Evolutionary conservation across 371 early-diverging fungal genomes (phyloP), one percentile per base, ranked within the genome.

Genomic region (Blastocladiella emersonii): DNA sequence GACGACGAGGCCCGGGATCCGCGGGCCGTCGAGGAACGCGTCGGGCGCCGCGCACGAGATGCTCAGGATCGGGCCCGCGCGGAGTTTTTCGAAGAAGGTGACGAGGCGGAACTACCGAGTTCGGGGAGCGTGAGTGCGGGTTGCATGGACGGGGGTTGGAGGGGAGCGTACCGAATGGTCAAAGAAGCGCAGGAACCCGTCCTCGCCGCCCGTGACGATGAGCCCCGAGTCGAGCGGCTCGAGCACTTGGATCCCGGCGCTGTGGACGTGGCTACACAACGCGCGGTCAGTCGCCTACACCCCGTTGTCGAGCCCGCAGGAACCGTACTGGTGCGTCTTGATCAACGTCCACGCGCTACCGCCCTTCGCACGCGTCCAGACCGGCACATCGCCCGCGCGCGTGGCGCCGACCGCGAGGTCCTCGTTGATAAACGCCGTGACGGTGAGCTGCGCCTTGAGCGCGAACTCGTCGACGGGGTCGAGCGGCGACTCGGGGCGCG

Each of bases 171-270:
- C 59, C 59, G 37, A 10, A 25, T 10, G 25, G 30, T 59, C 59
- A 43, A 39, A 59, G 27, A 59, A 23, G 25, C 59, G 59, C 23
- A 59, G 12, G 19, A 32, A 59, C 3, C 59, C 59, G 35, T 59
- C 59, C 25, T 59, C 59, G 37, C 35, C 59, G 7, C 35, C 59
- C 43, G 59, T 59, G 6, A 34, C 35, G 2, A 59, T 1, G 13
- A 39, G 1, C 27, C 43, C 43, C 17, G 10, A 27, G 34, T 32
- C 59, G 30, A 39, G 43, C 15, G 59, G 25, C 39, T n/a, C 27
- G 25, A 59, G 8, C n/a, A 43, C 43, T 7, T 59, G n/a, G n/a
- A 59, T 59, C 3, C 25, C 34, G 6, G 37, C 6, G 17, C 5
- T 25, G n/a, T 59, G 59, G 27, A 59, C 6, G n/a, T 30, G 57